Base-by-base conservation (phyloP, 805 yeast species). In the Torulaspora maleeae region DNA sequence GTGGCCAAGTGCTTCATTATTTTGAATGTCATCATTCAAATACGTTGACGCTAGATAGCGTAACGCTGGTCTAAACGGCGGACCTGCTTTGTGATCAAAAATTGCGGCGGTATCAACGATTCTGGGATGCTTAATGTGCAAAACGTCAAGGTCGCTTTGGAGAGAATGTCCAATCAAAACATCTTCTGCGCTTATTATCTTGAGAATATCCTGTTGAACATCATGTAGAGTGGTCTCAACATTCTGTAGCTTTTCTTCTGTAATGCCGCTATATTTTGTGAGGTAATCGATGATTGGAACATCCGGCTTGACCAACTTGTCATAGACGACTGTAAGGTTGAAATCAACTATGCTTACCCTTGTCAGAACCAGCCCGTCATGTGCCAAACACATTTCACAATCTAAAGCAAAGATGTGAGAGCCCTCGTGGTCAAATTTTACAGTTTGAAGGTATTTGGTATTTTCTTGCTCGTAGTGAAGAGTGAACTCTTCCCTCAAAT, bases 321-420 rank as follows among this genome's bases (percentile, higher is more conserved):
- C 96, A 48, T 83, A 65, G 0, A 91, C 61, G 0, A 82, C 76
- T 4, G 76, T 73, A 13, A 75, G 76, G 41, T 79, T 73, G 54
- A 76, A 79, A 60, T 85, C 81, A 1, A 89, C 76, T 8, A 93
- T 52, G 2, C 96, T 85, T 0, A 86, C 78, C 43, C 97, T 72
- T 0, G 98, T 80, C 33, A 91, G 69, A 1, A 79, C 95, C 34
- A 75, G 73, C 0, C 88, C 89, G 1, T 58, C 50, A 0, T 69
- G 76, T 0, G 90, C 66, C 47, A 74, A 67, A 61, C 96, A 88
- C 88, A 91, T 93, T 66, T 91, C 99, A 71, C 99, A 93, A 66
- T 91, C 99, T 15, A 93, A 53, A 0, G 95, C 93, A 67, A 78
- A 87, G 0, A 84, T 78, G 45, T 73, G 80, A 0, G 84, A 75